phyloP scores from a whole-genome alignment of 2,329 filamentous ascomycete species.

The Davidsoniella virescens region DNA sequence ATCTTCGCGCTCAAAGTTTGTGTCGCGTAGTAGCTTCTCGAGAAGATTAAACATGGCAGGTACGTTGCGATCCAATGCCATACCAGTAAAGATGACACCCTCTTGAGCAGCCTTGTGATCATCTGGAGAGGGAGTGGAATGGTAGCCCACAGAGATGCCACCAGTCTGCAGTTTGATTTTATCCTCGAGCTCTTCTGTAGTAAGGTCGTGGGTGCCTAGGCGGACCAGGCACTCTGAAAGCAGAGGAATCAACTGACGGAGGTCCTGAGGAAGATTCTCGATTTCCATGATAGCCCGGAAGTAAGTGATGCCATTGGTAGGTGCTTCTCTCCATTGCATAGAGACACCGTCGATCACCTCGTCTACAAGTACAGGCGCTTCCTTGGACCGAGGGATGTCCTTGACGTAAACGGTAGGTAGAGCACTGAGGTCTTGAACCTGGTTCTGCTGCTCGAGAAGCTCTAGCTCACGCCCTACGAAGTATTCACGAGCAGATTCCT shows the following conservation, averaged over 20 bases:
- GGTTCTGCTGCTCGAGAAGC: slow-evolving; percentile 67
- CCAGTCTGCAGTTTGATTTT: slow-evolving; percentile 93
- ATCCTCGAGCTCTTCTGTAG: slow-evolving; percentile 91
- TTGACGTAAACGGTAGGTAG: slow-evolving; percentile 75
- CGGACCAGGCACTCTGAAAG: slow-evolving; percentile 91
- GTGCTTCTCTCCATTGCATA: slow-evolving; percentile 80
- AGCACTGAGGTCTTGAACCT: slow-evolving; percentile 70
- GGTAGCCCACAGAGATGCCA: slow-evolving; percentile 70
- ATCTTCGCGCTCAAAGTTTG: slow-evolving; percentile 72
- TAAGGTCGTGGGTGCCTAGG: slow-evolving; percentile 70
- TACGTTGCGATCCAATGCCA: slow-evolving; percentile 77
- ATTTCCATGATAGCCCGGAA: slow-evolving; percentile 78
- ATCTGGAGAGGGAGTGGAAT: slow-evolving; percentile 61
- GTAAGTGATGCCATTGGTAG: slow-evolving; percentile 91
- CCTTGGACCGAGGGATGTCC: slow-evolving; percentile 71
- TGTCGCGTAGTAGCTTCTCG: slow-evolving; percentile 64
- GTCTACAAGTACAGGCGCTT: slow-evolving; percentile 42
- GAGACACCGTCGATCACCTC: slow-evolving; percentile 48
- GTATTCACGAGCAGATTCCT: slow-evolving; percentile 52
- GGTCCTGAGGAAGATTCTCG: slow-evolving; percentile 63
- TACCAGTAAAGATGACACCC: slow-evolving; percentile 70
- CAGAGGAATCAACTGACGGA: slow-evolving; percentile 69
- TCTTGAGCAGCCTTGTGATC: slow-evolving; percentile 58
- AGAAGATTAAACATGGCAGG: slow-evolving; percentile 82
- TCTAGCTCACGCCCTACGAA: slow-evolving; percentile 66